These are phyloP conservation scores for Jimgerdemannia flammicorona DNA, from an alignment of 192 early-diverging fungal species.

Conservation along the genomic window DNA sequence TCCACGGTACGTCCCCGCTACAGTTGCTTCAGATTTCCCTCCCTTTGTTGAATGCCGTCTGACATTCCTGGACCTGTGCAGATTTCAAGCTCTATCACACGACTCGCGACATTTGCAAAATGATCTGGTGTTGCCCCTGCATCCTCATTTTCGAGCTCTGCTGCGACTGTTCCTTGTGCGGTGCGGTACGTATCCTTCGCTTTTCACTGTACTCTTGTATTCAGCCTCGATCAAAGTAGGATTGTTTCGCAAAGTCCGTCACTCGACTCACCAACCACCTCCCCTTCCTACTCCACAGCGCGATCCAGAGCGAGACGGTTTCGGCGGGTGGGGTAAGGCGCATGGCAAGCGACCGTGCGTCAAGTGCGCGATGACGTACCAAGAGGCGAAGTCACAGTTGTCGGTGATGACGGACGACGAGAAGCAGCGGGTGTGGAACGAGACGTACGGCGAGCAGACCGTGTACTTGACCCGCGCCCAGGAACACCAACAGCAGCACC, in stretches of 20 bases:
- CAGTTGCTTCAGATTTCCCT: too few species aligned
- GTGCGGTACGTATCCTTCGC: not conserved
- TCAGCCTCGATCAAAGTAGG: too few species aligned
- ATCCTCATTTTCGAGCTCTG: not conserved
- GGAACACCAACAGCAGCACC: not conserved
- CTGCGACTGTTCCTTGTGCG: not conserved
- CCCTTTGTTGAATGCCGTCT: not conserved
- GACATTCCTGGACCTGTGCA: not conserved
- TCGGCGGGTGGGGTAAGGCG: not conserved
- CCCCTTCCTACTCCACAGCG: not conserved
- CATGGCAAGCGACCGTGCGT: not conserved
- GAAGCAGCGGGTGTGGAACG: not conserved
- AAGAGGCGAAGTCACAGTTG: not conserved
- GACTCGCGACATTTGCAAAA: not conserved
- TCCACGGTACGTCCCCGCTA: not conserved
- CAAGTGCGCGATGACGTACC: not conserved
- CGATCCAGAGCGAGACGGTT: not conserved
- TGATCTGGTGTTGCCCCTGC: not conserved
- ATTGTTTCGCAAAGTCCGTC: not conserved
- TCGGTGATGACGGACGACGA: not conserved
- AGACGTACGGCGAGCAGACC: not conserved
- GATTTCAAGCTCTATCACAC: not conserved
- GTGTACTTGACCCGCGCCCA: not conserved
- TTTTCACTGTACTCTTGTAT: too few species aligned
- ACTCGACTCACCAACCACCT: not conserved